Evolutionary conservation across 768 basidiomycete genomes (phyloP), one percentile per base, ranked within the genome.

Genomic region (Lentinula guzmanii): DNA sequence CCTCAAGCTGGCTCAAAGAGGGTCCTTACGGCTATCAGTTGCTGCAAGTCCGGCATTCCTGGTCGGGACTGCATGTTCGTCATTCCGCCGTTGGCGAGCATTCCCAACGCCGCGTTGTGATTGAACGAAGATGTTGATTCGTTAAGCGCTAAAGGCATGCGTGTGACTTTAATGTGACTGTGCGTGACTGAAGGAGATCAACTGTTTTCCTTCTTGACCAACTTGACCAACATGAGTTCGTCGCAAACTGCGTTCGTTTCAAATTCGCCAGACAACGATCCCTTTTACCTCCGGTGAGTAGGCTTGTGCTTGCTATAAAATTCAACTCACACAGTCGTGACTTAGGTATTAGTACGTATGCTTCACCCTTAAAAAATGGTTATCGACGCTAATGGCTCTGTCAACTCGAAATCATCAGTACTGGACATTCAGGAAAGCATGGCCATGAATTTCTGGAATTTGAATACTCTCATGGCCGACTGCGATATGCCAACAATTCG

Each of bases 361-460:
- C 10, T 52, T 15, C 3, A 48, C 3, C n/a, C 4, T 21, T 50
- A 9, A 50, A 50, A 11, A 6, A 13, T 9, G 4, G 21, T 13
- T 35, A 11, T 18, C 5, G 34, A 5, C 33, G n/a, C 15, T 34
- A 33, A 52, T n/a, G 28, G 28, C 15, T 21, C 21, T 8, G 8
- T 18, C 5, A 8, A 7, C 21, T 54, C 63, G 24, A 24, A 28
- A 28, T 28, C 39, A 39, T 8, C 72, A 93, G 92, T 74, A 96
- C 95, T 34, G 96, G 97, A n/a, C 96, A 99, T 75, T 95, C 94
- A 69, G 96, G 96, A 63, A 95, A 95, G 73, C 95, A 96, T 69
- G 95, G 94, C 21, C 95, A 97, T 76, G 95, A 97, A 73, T 98
- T 98, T 73, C 82, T 99, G 51, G 96, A 99, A 73, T 99, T 98